Conservation (phyloP, 1,139 yeast species). For the Geotrichum restrictum region DNA sequence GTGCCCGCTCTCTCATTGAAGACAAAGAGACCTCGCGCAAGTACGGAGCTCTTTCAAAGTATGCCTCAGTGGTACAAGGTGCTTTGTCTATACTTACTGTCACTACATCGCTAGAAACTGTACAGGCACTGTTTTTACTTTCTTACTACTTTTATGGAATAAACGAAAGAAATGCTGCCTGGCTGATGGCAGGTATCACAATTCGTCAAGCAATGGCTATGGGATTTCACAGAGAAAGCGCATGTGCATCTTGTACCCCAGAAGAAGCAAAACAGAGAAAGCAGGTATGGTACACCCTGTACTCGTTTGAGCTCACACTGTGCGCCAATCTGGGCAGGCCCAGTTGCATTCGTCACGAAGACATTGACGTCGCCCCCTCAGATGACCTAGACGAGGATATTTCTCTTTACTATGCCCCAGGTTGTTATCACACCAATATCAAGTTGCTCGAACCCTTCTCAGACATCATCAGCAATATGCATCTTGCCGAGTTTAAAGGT, state of each 20-base stretch:
- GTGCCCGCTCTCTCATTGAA: conserved; percentile 19
- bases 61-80: conserved; percentile 20
- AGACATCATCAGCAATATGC: conserved; percentile 16
- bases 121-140: conserved; percentile 20
- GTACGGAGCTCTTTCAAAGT: conserved; percentile 16
- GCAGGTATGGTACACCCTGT: conserved; percentile 20
- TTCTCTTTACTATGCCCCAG: conserved; percentile 18
- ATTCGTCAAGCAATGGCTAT: conserved; percentile 20
- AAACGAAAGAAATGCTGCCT: conserved; percentile 21
- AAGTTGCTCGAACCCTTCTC: conserved; percentile 12
- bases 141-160: conserved; percentile 20
- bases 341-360: conserved; percentile 19
- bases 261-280: conserved; percentile 17
- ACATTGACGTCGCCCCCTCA: conserved; percentile 18
- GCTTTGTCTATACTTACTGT: conserved; percentile 19
- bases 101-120: conserved; percentile 17
- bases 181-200: conserved; percentile 20
- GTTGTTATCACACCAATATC: conserved; percentile 6
- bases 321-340: conserved; percentile 22
- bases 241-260: conserved; percentile 14
- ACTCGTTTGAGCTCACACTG: conserved; percentile 19
- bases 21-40: conserved; percentile 17
- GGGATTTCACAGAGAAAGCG: conserved; percentile 21
- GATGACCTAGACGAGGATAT: conserved; percentile 18
- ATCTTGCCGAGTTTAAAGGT: conserved; percentile 17